Evolutionary conservation across 2,329 filamentous ascomycete genomes (phyloP).

Genomic region (Cordyceps cateniannulata): DNA sequence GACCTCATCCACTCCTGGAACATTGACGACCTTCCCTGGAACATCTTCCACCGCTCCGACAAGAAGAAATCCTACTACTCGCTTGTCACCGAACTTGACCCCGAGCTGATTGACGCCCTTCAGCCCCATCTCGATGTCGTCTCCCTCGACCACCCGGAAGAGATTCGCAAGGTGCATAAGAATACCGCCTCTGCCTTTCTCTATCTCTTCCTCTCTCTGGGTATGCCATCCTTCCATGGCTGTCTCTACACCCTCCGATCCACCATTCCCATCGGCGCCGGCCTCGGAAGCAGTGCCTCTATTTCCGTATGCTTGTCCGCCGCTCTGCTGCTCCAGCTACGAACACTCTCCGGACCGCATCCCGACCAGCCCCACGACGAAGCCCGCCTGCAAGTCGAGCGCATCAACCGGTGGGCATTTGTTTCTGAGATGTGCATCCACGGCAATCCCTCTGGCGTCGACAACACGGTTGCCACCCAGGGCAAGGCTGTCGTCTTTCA

Average conservation of each 20-base stretch:
- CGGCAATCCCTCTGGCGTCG: constrained; percentile 90
- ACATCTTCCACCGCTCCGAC: constrained; percentile 65
- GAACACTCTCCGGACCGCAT: constrained; percentile 82
- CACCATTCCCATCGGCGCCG: constrained; percentile 87
- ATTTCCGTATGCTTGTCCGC: constrained; percentile 84
- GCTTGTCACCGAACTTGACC: constrained; percentile 75
- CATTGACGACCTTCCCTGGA: constrained; percentile 87
- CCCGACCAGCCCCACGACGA: constrained; percentile 84
- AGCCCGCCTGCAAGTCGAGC: constrained; percentile 82
- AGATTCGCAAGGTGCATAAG: constrained; percentile 76
- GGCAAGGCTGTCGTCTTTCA: constrained; percentile 94
- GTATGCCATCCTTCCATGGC: constrained; percentile 68
- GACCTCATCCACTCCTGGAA: constrained; percentile 87
- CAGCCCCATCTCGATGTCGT: constrained; percentile 71
- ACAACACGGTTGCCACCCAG: constrained; percentile 91
- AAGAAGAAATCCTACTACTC: constrained; percentile 97
- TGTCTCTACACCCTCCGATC: constrained; percentile 88
- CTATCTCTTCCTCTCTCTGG: constrained; percentile 86
- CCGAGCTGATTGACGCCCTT: constrained; percentile 72
- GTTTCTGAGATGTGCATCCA: constrained; percentile 97
- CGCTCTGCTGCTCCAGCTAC: constrained; percentile 79
- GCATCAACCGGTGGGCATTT: constrained; percentile 97
- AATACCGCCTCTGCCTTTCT: constrained; percentile 79
- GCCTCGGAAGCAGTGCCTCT: constrained; percentile 88
- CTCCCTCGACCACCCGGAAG: constrained; percentile 58